Evolutionary conservation across 306 rosid species (phyloP), one percentile per base, ranked within the genome.

Genomic region (Abrus pulchellus): DNA sequence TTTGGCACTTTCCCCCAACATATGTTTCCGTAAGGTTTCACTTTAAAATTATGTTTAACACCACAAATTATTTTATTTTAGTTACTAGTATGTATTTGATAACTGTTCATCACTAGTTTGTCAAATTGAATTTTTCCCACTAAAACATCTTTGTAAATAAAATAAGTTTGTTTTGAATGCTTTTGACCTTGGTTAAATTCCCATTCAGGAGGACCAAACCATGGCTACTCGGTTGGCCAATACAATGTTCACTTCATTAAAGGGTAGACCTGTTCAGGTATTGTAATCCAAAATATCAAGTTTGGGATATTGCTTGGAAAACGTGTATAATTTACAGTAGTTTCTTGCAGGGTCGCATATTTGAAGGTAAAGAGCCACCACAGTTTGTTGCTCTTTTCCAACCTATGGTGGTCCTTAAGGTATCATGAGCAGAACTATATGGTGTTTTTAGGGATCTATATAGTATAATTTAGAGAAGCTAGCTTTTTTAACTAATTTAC

Each of bases 181-280:
- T 48, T 80, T 76, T 68, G 45, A 80, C 75, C 66, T 60, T 20
- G 20, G 80, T 45, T 72, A 49, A 83, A 69, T 85, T 72, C 56
- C 68, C 59, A 66, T 85, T 76, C 84, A 93, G 99, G 97, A 91
- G 76, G 97, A 93, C 85, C 92, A 82, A 60, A 88, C 84, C 77
- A 84, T 75, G 86, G 94, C 99, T 66, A 74, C 90, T 83, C 88
- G 85, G 28, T 85, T 93, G 88, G 85, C 95, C 41, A 88, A 77
- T 68, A 85, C 91, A 28, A 90, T 93, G 93, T 90, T 40, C 75
- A 89, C 85, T 85, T 90, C 95, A 44, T 85, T 94, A 61, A 94
- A 94, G 94, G 97, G 94, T 59, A 91, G 99, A 88, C 95, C 99
- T 54, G 94, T 91, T 84, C 95, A 91, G 99, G 99, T 94, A 90